phyloP scores from a whole-genome alignment of 306 rosid species.

The Amphicarpaea edgeworthii region DNA sequence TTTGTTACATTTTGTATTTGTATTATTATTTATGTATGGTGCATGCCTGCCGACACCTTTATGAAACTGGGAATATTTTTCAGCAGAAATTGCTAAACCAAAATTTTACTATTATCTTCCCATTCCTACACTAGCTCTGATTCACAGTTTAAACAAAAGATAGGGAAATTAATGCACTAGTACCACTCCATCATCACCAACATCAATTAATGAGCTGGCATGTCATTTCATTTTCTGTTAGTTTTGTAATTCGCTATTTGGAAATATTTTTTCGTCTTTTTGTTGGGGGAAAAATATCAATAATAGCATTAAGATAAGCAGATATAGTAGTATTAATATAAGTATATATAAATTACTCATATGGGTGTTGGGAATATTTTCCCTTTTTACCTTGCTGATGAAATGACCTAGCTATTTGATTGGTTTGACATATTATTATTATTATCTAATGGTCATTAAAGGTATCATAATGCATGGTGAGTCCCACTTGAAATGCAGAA shows the following conservation, averaged over 20 bases:
- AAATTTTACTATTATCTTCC: constrained; percentile 34
- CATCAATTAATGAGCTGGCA: constrained; percentile 30
- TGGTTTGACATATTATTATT: constrained; percentile 43
- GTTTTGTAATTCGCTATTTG: background rate
- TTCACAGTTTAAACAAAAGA: background rate
- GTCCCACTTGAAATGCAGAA: constrained; percentile 51
- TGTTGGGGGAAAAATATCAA: background rate
- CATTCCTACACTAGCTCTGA: background rate
- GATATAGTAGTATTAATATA: constrained; percentile 19
- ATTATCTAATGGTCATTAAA: constrained; percentile 29
- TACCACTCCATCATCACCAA: constrained; percentile 28
- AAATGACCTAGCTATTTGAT: constrained; percentile 35
- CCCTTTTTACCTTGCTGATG: constrained; percentile 25
- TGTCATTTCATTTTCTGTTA: constrained; percentile 27
- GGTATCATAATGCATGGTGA: constrained; percentile 47
- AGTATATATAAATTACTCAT: constrained; percentile 9
- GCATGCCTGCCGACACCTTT: constrained; percentile 42
- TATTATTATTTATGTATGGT: background rate
- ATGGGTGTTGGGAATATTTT: constrained; percentile 17
- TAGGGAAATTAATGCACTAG: background rate
- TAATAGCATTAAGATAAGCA: constrained; percentile 1
- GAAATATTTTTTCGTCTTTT: background rate
- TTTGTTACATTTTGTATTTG: background rate
- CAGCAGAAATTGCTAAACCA: constrained; percentile 16
- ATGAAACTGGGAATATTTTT: background rate